These are phyloP conservation scores for Thelonectria rubi DNA, from an alignment of 2,329 filamentous ascomycete genomes.

Conservation along the genomic window DNA sequence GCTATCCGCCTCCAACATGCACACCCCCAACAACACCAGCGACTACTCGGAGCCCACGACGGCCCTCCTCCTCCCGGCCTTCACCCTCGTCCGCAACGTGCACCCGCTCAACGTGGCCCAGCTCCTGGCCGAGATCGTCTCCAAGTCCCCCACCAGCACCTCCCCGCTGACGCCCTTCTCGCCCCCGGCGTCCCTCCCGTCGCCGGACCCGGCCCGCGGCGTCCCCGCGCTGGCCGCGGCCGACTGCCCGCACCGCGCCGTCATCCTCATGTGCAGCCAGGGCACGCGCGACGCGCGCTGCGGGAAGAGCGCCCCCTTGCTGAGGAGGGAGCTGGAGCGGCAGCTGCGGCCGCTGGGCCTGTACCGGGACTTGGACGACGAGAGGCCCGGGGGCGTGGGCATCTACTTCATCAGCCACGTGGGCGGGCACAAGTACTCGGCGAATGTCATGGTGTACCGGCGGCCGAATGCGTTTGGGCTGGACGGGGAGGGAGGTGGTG, in stretches of 20 bases:
- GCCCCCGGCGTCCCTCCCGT: slow-evolving; percentile 49
- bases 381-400: slow-evolving; percentile 88
- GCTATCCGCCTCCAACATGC: slow-evolving; percentile 92
- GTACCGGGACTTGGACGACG: slow-evolving; percentile 87
- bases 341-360: slow-evolving; percentile 86
- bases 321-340: slow-evolving; percentile 88
- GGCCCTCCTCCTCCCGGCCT: slow-evolving; percentile 84
- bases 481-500: slow-evolving; percentile 48
- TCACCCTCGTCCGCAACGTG: slow-evolving; percentile 84
- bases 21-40: slow-evolving; percentile 72
- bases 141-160: slow-evolving; percentile 76
- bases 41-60: slow-evolving; percentile 77
- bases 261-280: slow-evolving; percentile 95
- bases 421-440: slow-evolving; percentile 94
- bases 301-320: slow-evolving; percentile 88
- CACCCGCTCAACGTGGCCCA: slow-evolving; percentile 77
- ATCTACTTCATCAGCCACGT: slow-evolving; percentile 98
- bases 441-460: slow-evolving; percentile 93
- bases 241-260: slow-evolving; percentile 81
- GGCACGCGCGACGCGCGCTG: slow-evolving; percentile 94
- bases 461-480: slow-evolving; percentile 66
- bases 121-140: slow-evolving; percentile 76
- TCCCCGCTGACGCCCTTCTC: slow-evolving; percentile 62
- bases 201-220: slow-evolving; percentile 40
- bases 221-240: slow-evolving; percentile 45